A percentile compares a stretch with the other conserved stretches of the same genome.
These are phyloP conservation scores for Penicillium hesseltinei DNA, from an alignment of 2,329 filamentous ascomycete species.

Conservation along the genomic window DNA sequence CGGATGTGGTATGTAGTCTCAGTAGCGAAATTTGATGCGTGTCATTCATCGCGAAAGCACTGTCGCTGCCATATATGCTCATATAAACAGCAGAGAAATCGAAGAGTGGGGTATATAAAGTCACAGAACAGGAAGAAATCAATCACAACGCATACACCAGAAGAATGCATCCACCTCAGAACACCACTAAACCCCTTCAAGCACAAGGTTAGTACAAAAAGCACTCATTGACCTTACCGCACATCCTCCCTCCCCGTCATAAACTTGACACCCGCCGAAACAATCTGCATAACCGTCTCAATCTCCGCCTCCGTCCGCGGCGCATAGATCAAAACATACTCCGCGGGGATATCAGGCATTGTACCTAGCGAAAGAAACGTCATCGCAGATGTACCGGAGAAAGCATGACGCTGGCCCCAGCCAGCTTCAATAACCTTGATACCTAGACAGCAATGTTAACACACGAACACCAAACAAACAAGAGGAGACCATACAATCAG, in stretches of 20 bases:
- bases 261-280: slow-evolving; percentile 34
- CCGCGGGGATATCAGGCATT: slow-evolving; percentile 19
- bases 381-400: slow-evolving; percentile 57
- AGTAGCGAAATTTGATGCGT: no score
- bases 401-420: slow-evolving; percentile 69
- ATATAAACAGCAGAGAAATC: not conserved
- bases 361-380: slow-evolving; percentile 52
- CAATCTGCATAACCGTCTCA: slow-evolving; percentile 30
- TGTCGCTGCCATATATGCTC: not conserved
- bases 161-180: not conserved
- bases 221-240: slow-evolving; percentile 5
- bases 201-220: not conserved
- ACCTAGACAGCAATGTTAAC: slow-evolving; percentile 18
- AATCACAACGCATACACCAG: not conserved
- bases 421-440: slow-evolving; percentile 68
- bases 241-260: slow-evolving; percentile 29
- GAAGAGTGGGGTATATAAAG: slow-evolving; percentile 14
- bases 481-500: slow-evolving; percentile 56
- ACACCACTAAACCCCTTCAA: not conserved
- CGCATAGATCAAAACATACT: slow-evolving; percentile 38
- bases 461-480: not conserved
- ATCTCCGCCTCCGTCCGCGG: slow-evolving; percentile 34
- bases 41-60: not conserved
- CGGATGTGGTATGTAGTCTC: not conserved
- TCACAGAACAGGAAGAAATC: not conserved